Evolutionary conservation across 805 yeast species (phyloP).

Genomic region (Schwanniomyces occidentalis): DNA sequence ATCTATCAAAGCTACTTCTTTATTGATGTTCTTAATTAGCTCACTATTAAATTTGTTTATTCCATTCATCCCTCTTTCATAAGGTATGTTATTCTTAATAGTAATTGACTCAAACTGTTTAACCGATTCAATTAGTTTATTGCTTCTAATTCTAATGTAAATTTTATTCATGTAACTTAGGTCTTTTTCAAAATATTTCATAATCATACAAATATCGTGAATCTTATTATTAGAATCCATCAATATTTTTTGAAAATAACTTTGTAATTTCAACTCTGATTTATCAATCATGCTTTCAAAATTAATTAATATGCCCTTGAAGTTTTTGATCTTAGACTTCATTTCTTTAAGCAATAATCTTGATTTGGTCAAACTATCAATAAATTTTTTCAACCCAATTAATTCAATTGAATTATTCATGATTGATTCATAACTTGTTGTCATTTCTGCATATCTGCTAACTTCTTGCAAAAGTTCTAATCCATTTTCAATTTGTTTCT

Average conservation of each 20-base stretch:
- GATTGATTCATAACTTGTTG: slow-evolving; percentile 40
- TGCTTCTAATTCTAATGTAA: slow-evolving; percentile 22
- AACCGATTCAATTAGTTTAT: slow-evolving; percentile 42
- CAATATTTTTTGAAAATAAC: slow-evolving; percentile 45
- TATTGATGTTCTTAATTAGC: slow-evolving; percentile 47
- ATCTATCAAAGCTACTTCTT: slow-evolving; percentile 48
- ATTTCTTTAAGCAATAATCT: slow-evolving; percentile 48
- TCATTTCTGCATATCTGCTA: slow-evolving; percentile 48
- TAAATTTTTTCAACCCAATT: slow-evolving; percentile 40
- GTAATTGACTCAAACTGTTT: slow-evolving; percentile 48
- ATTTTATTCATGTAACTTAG: slow-evolving; percentile 14
- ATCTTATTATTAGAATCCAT: slow-evolving; percentile 37
- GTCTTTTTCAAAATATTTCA: slow-evolving; percentile 43
- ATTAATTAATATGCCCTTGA: slow-evolving; percentile 66
- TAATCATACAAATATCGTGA: slow-evolving; percentile 40
- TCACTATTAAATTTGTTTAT: slow-evolving; percentile 55
- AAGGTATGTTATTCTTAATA: slow-evolving; percentile 44
- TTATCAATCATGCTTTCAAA: slow-evolving; percentile 55
- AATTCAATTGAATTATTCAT: slow-evolving; percentile 34
- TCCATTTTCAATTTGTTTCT: slow-evolving; percentile 57
- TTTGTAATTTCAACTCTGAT: slow-evolving; percentile 56
- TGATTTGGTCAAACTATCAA: slow-evolving; percentile 36
- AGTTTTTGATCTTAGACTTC: slow-evolving; percentile 46
- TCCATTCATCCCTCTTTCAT: slow-evolving; percentile 63
- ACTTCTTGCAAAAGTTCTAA: slow-evolving; percentile 52